Evolutionary conservation across 1,139 yeast species (phyloP).

Genomic region (Sugiyamaella japonica): DNA sequence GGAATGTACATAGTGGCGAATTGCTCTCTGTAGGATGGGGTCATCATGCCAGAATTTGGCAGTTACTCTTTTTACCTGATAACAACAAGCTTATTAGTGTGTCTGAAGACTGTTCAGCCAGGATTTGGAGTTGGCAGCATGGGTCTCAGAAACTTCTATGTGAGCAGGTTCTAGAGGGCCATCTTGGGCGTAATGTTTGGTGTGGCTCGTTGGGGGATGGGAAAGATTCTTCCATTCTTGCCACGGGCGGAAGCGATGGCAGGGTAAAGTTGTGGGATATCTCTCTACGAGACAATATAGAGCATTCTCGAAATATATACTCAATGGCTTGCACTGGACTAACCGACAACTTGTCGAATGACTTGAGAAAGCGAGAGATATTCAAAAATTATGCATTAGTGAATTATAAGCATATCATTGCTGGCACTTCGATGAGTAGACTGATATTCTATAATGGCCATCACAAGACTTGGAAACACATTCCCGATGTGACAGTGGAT

Average conservation of each 20-base stretch:
- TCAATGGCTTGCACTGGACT: conserved; percentile 34
- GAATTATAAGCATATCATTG: conserved; percentile 46
- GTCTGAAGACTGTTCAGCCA: conserved; percentile 89
- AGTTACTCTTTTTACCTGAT: conserved; percentile 54
- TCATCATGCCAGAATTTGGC: conserved; percentile 93
- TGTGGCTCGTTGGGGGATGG: conserved; percentile 55
- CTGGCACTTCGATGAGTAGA: conserved; percentile 65
- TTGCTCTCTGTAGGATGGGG: conserved; percentile 89
- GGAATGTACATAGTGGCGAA: conserved; percentile 57
- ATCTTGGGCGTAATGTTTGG: conserved; percentile 88
- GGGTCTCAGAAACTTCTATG: conserved; percentile 42
- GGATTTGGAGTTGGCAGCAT: conserved; percentile 58
- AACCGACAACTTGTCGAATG: neutral
- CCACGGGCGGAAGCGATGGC: conserved; percentile 87
- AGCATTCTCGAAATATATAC: conserved; percentile 36
- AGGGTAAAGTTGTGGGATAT: conserved; percentile 65
- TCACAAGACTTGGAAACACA: conserved; percentile 40
- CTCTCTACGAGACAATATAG: conserved; percentile 32
- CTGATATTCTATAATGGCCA: conserved; percentile 17
- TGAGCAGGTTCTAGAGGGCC: conserved; percentile 59
- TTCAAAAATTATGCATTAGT: conserved; percentile 61
- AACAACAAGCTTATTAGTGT: conserved; percentile 54
- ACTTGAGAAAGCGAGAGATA: conserved; percentile 48
- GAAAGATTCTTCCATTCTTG: conserved; percentile 50
- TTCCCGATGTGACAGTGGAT: conserved; percentile 42